A percentile compares a stretch with the other conserved stretches of the same genome.
Evolutionary conservation across 2,329 filamentous ascomycete species (phyloP).

Genomic region (Curvularia sp.): DNA sequence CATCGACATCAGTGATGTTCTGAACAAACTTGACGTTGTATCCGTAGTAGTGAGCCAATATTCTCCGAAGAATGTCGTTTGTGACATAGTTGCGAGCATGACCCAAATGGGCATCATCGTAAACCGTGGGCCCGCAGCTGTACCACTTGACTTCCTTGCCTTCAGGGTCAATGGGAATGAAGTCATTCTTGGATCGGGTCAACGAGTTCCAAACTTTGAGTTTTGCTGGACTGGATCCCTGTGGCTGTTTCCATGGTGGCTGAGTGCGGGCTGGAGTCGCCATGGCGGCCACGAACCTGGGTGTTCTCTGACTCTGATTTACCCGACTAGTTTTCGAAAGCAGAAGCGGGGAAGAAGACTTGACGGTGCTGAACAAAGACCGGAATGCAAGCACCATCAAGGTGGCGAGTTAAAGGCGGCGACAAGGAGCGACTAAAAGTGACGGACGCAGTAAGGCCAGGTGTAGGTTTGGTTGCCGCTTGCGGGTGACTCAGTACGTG

Average conservation of each 20-base stretch:
- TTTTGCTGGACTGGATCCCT: conserved; percentile 55
- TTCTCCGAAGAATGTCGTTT: conserved; percentile 85
- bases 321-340: conserved; percentile 23
- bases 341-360: conserved; percentile 33
- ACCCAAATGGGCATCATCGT: conserved; percentile 81
- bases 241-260: conserved; percentile 51
- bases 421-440: conserved; percentile 27
- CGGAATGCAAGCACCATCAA: conserved; percentile 45
- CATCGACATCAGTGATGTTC: conserved; percentile 76
- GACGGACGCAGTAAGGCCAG: conserved; percentile 23
- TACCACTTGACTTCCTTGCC: conserved; percentile 81
- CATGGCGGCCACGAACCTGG: conserved; percentile 35
- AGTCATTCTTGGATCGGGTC: conserved; percentile 75
- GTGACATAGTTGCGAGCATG: conserved; percentile 91
- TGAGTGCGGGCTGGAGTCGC: conserved; percentile 48
- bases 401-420: conserved; percentile 18
- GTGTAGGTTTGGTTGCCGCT: conserved; percentile 20
- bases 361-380: conserved; percentile 38
- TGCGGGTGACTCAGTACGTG: conserved; percentile 34
- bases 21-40: conserved; percentile 87
- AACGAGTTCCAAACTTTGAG: conserved; percentile 83
- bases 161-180: conserved; percentile 73
- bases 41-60: conserved; percentile 82
- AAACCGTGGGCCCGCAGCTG: conserved; percentile 86
- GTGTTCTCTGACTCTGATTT: conserved; percentile 7